Base-by-base conservation (phyloP, 148 eudicot species). In the Persicaria tinctoria region DNA sequence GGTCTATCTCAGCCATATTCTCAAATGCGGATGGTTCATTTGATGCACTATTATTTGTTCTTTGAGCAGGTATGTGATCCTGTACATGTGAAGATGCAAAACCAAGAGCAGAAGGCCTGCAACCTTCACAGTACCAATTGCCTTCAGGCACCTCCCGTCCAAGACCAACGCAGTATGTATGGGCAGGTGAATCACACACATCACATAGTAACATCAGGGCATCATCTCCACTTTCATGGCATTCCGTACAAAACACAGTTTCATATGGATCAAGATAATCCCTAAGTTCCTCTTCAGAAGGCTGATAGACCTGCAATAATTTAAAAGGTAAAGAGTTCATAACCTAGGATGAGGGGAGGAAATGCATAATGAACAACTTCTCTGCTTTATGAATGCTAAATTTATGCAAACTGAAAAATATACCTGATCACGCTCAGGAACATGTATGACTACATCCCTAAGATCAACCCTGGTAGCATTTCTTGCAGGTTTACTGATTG, bases 351-450 rank as follows among this genome's bases (percentile, higher is more conserved):
- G 32, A 8, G 20, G 60, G 62, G 18, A 73, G 41, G 3, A 32
- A 32, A 32, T 32, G 41, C 41, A 32, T 32, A 32, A 32, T 32
- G 41, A 32, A 32, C 41, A 8, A 50, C 3, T 50, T 50, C 12
- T 57, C 9, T 32, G 69, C 44, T 45, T 10, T 56, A 53, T 62
- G 60, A 49, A 55, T 60, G 13, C 20, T 6, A 23, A 76, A 56
- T 68, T 73, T 38, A 54, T 6, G 16, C 57, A 32, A 12, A 32
- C 2, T 13, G 38, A 13, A 32, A 44, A 41, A 13, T 38, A 47
- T 85, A 95, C 98, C 98, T 94, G 98, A 84, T 95, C 91, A 75
- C 98, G 89, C 79, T 91, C 97, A 51, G 93, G 93, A 74, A 94
- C 87, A 32, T 80, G 84, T 48, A 86, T 60, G 32, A 86, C 85